A percentile compares a stretch with the other conserved stretches of the same genome.
Conservation (phyloP, 768 basidiomycete genomes). For the Gloeostereum incarnatum region DNA sequence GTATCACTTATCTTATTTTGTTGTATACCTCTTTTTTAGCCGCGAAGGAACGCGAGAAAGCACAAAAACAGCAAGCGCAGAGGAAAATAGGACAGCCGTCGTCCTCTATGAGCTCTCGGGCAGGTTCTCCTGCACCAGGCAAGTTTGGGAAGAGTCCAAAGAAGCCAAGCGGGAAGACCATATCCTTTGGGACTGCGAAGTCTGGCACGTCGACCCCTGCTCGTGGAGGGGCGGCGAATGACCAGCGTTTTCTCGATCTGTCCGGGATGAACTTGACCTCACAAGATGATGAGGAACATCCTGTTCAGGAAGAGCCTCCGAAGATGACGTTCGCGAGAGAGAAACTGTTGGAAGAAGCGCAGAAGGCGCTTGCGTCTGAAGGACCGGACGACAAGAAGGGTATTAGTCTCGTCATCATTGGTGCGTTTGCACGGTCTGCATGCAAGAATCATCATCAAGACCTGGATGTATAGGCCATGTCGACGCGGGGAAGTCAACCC, state of each 20-base stretch:
- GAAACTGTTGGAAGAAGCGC: constrained; percentile 79
- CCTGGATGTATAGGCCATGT: constrained; percentile 67
- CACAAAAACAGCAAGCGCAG: constrained; percentile 40
- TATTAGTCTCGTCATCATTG: constrained; percentile 87
- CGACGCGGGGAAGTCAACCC: constrained; percentile 96
- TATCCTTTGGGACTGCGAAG: constrained; percentile 19
- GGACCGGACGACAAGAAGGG: constrained; percentile 50
- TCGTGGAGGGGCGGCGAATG: constrained; percentile 24
- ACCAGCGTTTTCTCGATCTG: constrained; percentile 63
- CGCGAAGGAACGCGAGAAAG: constrained; percentile 74
- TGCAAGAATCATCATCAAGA: background rate
- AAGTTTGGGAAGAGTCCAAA: constrained; percentile 2
- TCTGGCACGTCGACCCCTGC: constrained; percentile 35
- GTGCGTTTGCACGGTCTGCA: constrained; percentile 29
- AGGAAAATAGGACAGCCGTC: constrained; percentile 35
- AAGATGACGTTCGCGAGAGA: constrained; percentile 64
- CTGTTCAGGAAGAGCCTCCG: constrained; percentile 44
- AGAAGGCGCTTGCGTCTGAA: constrained; percentile 34
- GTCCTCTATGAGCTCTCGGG: constrained; percentile 33
- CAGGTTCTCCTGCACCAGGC: constrained; percentile 29
- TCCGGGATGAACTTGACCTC: constrained; percentile 59
- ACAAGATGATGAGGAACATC: constrained; percentile 27
- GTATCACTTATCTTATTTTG: constrained; percentile 14
- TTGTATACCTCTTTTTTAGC: constrained; percentile 43
- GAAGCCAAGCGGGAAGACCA: constrained; percentile 25